A percentile compares a stretch with the other conserved stretches of the same genome.
phyloP scores from a whole-genome alignment of 805 yeast species.

The Kuraishia capsulata region DNA sequence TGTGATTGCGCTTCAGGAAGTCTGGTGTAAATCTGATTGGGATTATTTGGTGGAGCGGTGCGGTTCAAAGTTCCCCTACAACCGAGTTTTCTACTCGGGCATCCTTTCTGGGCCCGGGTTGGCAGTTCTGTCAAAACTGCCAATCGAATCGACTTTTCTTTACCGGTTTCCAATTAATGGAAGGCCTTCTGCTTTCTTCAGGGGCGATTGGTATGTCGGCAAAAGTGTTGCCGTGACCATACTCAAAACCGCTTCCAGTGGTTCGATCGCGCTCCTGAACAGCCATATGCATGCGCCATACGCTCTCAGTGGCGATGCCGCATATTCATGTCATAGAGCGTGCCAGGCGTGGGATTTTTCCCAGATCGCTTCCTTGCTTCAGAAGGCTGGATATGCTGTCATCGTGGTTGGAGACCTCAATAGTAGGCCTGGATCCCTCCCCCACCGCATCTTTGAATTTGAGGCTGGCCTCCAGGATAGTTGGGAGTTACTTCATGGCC shows the following conservation, averaged over 20 bases:
- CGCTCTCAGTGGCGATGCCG: conserved; percentile 72
- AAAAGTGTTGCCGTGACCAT: conserved; percentile 75
- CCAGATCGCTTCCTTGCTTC: conserved; percentile 48
- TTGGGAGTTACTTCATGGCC: conserved; percentile 66
- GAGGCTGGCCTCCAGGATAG: conserved; percentile 70
- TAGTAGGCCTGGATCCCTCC: conserved; percentile 79
- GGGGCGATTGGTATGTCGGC: conserved; percentile 98
- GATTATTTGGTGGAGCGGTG: conserved; percentile 43
- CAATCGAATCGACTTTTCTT: conserved; percentile 70
- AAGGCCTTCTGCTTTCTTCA: conserved; percentile 81
- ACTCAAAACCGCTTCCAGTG: conserved; percentile 36
- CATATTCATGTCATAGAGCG: conserved; percentile 83
- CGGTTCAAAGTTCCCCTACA: conserved; percentile 42
- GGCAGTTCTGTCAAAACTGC: conserved; percentile 74
- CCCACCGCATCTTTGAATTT: conserved; percentile 60
- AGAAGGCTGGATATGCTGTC: conserved; percentile 72
- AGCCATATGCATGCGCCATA: conserved; percentile 99
- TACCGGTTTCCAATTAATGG: conserved; percentile 90
- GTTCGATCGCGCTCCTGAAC: conserved; percentile 61
- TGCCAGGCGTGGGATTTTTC: conserved; percentile 97
- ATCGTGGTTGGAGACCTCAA: conserved; percentile 91
- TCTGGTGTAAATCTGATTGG: conserved; percentile 89
- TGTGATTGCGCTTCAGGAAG: conserved; percentile 87
- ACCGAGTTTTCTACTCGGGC: conserved; percentile 71
- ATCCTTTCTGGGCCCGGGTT: conserved; percentile 91